Evolutionary conservation across 371 early-diverging fungal species (phyloP).

Genomic region (Rhizomucor pusillus): DNA sequence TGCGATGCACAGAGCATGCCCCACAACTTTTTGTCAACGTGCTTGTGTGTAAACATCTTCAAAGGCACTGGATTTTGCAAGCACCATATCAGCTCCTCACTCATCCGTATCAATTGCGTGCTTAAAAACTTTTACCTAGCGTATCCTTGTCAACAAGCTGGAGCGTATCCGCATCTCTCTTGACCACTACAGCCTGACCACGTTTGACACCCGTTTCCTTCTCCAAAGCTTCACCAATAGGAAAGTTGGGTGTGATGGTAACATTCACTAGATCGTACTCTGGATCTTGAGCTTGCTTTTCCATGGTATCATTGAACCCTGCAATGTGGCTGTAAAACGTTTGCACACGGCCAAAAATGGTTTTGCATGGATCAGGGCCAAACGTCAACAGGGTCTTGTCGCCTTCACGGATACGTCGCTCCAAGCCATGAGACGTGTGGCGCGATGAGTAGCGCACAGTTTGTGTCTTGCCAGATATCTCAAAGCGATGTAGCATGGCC

Average conservation of each 20-base stretch:
- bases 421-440: constrained; percentile 45
- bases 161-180: constrained; percentile 59
- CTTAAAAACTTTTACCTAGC: constrained; percentile 24
- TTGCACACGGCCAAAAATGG: constrained; percentile 52
- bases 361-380: constrained; percentile 62
- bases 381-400: constrained; percentile 47
- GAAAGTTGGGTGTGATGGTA: constrained; percentile 64
- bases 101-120: not conserved
- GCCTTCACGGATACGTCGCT: constrained; percentile 27
- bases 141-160: constrained; percentile 55
- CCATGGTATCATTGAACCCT: constrained; percentile 25
- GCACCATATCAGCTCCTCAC: too few species aligned
- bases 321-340: constrained; percentile 42
- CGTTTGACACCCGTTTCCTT: constrained; percentile 31
- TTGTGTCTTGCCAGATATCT: constrained; percentile 29
- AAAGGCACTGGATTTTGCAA: constrained; percentile 43
- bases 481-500: constrained; percentile 54
- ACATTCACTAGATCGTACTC: constrained; percentile 59
- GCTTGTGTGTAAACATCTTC: constrained; percentile 48
- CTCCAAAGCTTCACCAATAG: constrained; percentile 36
- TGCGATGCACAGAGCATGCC: constrained; percentile 52
- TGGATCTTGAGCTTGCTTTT: constrained; percentile 35
- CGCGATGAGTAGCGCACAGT: constrained; percentile 38
- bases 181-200: constrained; percentile 41
- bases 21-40: constrained; percentile 44